A percentile compares a stretch with the other conserved stretches of the same genome.
phyloP scores from a whole-genome alignment of 257 asterid species.

The Gentiana macrophylla region DNA sequence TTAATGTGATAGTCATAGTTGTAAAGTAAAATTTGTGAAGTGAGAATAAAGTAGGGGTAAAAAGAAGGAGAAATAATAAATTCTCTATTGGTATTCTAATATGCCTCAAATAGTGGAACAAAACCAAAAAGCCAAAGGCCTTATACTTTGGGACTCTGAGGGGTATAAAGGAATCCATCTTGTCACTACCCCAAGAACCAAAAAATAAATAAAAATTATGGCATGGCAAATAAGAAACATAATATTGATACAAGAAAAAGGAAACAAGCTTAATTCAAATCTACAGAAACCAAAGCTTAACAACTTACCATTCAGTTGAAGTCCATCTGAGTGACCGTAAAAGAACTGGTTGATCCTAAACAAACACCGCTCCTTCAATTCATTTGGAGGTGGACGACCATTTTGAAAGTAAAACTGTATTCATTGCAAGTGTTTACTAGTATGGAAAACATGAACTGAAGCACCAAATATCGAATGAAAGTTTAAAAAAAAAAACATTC shows the following conservation, averaged over 20 bases:
- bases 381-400: slow-evolving; percentile 92
- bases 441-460: slow-evolving; percentile 3
- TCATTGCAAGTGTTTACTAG: slow-evolving; percentile 3
- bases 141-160: no score
- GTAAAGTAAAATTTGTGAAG: no score
- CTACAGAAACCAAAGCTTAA: slow-evolving; percentile 1
- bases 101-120: no score
- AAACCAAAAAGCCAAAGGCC: no score
- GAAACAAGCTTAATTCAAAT: background rate
- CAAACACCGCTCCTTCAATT: slow-evolving; percentile 85
- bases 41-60: no score
- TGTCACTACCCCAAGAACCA: background rate
- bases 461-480: slow-evolving; percentile 8
- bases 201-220: background rate
- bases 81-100: no score
- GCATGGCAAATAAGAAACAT: background rate
- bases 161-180: no score
- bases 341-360: slow-evolving; percentile 92
- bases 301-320: slow-evolving; percentile 79
- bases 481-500: slow-evolving; percentile 5
- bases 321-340: slow-evolving; percentile 84
- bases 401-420: slow-evolving; percentile 89
- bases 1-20: no score
- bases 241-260: background rate
- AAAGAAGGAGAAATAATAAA: no score